Base-by-base conservation (phyloP, 495 filamentous ascomycete species). In the Penicillium coffeae region DNA sequence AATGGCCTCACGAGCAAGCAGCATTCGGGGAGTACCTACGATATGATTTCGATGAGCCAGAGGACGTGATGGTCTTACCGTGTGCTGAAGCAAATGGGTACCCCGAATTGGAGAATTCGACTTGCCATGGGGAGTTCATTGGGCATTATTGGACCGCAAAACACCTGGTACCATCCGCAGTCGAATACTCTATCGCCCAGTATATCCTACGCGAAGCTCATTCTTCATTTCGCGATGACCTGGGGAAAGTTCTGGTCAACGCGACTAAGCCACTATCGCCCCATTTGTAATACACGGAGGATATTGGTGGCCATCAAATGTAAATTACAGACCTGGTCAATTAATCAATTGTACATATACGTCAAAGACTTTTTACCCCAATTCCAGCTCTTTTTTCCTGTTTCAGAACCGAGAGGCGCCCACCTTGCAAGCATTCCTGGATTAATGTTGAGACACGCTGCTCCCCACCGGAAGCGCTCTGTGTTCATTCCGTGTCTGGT, bases 1-100 rank as follows among this genome's bases (percentile, higher is more conserved):
- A 62, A 32, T 65, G 62, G 62, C 48, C 62, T 30, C 64, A 73
- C 42, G 69, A 71, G 50, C 69, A 73, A 45, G 60, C 58, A 16
- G 69, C 65, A 1, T 70, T 69, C 48, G 58, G 60, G 9, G 60
- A 68, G 38, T 66, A 63, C 39, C 34, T 68, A 10, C 66, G 70
- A 21, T 71, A 71, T 48, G 61, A 66, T 15, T 64, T 54, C 30
- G 38, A 54, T 14, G 16, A 33, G 3, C 50, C 58, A 30, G 55
- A 68, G 3, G 66, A 71, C 46, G 63, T 71, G 27, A 58, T 58
- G 37, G 56, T 62, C 10, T 52, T 73, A 8, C 47, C 63, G n/a
- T 73, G 68, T 40, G 54, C 54, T 5, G 68, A 70, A 38, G 68
- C 68, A 12, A 73, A 57, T 38, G 54, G 57, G 16, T 57, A 42